A percentile compares a stretch with the other conserved stretches of the same genome.
phyloP scores from a whole-genome alignment of 495 filamentous ascomycete species.

The Trichoderma parareesei region DNA sequence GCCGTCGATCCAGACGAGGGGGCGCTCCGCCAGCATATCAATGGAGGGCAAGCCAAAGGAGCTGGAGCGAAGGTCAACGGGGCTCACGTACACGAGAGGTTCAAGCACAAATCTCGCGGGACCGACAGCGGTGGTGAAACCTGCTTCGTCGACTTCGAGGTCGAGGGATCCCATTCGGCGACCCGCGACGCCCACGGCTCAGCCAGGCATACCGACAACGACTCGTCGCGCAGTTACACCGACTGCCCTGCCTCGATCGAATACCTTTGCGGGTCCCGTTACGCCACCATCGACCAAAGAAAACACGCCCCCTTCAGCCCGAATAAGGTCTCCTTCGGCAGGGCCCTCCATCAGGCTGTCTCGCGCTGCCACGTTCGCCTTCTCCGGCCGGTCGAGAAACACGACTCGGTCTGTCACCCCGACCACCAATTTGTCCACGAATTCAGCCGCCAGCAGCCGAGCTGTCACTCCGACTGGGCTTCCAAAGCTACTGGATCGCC shows the following conservation, averaged over 20 bases:
- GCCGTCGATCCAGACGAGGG: background rate
- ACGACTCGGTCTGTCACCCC: background rate
- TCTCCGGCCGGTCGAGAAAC: background rate
- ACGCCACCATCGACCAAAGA: background rate
- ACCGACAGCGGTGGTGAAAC: constrained; percentile 28
- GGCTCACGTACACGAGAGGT: constrained; percentile 17
- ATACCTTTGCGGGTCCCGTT: background rate
- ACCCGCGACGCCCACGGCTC: constrained; percentile 7
- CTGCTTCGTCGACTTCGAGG: constrained; percentile 19
- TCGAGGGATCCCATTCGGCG: constrained; percentile 10
- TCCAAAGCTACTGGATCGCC: background rate
- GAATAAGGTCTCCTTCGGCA: background rate
- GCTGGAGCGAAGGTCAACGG: constrained; percentile 15
- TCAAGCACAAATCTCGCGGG: constrained; percentile 27
- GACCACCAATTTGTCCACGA: background rate
- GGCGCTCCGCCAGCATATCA: constrained; percentile 17
- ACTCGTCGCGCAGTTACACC: background rate
- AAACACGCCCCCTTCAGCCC: background rate
- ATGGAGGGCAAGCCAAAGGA: constrained; percentile 14
- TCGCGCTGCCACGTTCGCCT: background rate
- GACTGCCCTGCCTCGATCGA: background rate
- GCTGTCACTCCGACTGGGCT: background rate
- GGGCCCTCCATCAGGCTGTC: background rate
- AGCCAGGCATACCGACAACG: background rate
- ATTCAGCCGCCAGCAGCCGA: background rate